Evolutionary conservation across 495 filamentous ascomycete genomes (phyloP).

Genomic region (Hypoxylon fuscum): DNA sequence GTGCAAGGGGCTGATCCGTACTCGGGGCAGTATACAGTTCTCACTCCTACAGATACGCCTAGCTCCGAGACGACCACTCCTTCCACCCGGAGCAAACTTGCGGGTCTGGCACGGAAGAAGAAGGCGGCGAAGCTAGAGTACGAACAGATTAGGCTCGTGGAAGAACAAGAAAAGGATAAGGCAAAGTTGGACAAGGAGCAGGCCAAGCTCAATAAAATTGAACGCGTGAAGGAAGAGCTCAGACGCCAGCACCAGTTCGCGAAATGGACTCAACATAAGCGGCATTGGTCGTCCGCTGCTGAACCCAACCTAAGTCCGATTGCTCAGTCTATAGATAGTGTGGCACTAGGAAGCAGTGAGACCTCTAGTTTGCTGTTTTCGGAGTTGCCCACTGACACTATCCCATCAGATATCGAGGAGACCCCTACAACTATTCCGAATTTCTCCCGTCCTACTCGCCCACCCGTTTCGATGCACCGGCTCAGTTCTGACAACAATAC

Average conservation of each 20-base stretch:
- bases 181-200: slow-evolving; percentile 41
- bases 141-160: slow-evolving; percentile 39
- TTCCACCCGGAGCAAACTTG: slow-evolving; percentile 36
- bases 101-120: slow-evolving; percentile 41
- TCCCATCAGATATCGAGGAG: slow-evolving; percentile 24
- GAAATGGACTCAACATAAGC: slow-evolving; percentile 52
- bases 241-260: slow-evolving; percentile 45
- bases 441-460: slow-evolving; percentile 38
- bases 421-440: slow-evolving; percentile 14
- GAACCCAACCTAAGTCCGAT: slow-evolving; percentile 59
- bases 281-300: slow-evolving; percentile 59
- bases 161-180: slow-evolving; percentile 42
- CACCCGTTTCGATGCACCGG: slow-evolving; percentile 26
- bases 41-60: slow-evolving; percentile 51
- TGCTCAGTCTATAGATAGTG: slow-evolving; percentile 49
- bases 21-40: slow-evolving; percentile 58
- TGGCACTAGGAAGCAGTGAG: slow-evolving; percentile 43
- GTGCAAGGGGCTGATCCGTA: slow-evolving; percentile 64
- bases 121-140: slow-evolving; percentile 44
- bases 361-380: slow-evolving; percentile 28
- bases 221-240: slow-evolving; percentile 46
- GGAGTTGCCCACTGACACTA: slow-evolving; percentile 29
- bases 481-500: slow-evolving; percentile 33
- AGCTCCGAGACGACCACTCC: slow-evolving; percentile 37
- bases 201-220: slow-evolving; percentile 45